Evolutionary conservation across 768 basidiomycete genomes (phyloP).

Genomic region (Tubosaeta sp.): DNA sequence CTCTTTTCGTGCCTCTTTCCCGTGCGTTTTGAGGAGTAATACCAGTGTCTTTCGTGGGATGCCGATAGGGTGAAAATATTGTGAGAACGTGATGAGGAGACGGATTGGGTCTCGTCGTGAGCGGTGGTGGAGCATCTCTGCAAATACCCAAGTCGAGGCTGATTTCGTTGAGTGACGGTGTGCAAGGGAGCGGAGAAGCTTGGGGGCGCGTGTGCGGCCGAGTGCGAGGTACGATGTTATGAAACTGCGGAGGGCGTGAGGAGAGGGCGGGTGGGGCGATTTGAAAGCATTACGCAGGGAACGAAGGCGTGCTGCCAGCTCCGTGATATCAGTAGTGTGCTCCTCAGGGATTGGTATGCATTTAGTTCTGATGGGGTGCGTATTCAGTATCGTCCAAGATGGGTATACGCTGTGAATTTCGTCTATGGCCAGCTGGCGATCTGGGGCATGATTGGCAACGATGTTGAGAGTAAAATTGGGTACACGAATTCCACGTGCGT

Average conservation of each 20-base stretch:
- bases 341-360: not conserved
- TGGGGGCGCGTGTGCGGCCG: constrained; percentile 16
- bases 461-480: constrained; percentile 34
- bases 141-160: constrained; percentile 22
- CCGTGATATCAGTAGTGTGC: constrained; percentile 2
- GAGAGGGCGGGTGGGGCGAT: constrained; percentile 20
- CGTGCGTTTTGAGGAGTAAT: constrained; percentile 9
- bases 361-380: not conserved
- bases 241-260: constrained; percentile 15
- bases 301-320: constrained; percentile 20
- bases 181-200: constrained; percentile 18
- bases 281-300: constrained; percentile 22
- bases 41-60: constrained; percentile 39
- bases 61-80: constrained; percentile 49
- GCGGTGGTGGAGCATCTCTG: constrained; percentile 30
- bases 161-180: constrained; percentile 23
- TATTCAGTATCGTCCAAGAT: constrained; percentile 5
- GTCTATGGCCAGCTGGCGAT: constrained; percentile 3
- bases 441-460: constrained; percentile 25
- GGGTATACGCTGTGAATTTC: constrained; percentile 13
- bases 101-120: constrained; percentile 11
- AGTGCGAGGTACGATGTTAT: constrained; percentile 21
- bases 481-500: constrained; percentile 28
- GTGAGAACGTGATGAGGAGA: constrained; percentile 41
- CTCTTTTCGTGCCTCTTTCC: constrained; percentile 4